Evolutionary conservation across 1,139 yeast genomes (phyloP), one percentile per base, ranked within the genome.

Genomic region (Meyerozyma smithsonii): DNA sequence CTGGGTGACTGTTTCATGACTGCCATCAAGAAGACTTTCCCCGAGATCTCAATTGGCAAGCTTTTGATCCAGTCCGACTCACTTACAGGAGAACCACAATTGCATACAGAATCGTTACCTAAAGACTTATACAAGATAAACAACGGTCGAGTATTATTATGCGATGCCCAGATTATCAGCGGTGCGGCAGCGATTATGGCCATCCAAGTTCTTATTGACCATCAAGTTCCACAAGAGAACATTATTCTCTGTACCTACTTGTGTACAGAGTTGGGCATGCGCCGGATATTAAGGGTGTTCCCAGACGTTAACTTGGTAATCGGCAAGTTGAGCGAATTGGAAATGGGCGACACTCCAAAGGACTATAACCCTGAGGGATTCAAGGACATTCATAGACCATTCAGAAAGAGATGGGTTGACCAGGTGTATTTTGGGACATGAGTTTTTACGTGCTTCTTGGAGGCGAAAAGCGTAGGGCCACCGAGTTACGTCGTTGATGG

Each of bases 161-260:
- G 87, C 54, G 97, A 92, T 56, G 85, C 96, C 0, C 97, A 90
- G 58, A 72, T 88, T 37, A 83, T 88, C 19, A 83, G 95, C 35
- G 98, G 97, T 2, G 95, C 96, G 0, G 96, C 96, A 0, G 82
- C 90, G 3, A 85, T 88, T 37, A 92, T 92, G 97, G 96, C 97
- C 0, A 78, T 88, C 36, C 94, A 89, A 51, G 90, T 92, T 4
- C 66, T 92, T 42, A 51, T 85, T 14, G 97, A 92, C 56, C 95
- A 90, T 56, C 84, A 82, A 14, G 82, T 86, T n/a, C 52, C 58
- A 5, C 73, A 77, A 39, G 64, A 72, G 33, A 75, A 85, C 48
- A 85, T 92, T 33, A 72, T 83, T 3, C 69, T 89, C 39, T 79
- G 90, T 24, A 67, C 82, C 12, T 86, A 84, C 54, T 60, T 84